Base-by-base conservation (phyloP, 345 rosid genomes). In the Dimocarpus longan region DNA sequence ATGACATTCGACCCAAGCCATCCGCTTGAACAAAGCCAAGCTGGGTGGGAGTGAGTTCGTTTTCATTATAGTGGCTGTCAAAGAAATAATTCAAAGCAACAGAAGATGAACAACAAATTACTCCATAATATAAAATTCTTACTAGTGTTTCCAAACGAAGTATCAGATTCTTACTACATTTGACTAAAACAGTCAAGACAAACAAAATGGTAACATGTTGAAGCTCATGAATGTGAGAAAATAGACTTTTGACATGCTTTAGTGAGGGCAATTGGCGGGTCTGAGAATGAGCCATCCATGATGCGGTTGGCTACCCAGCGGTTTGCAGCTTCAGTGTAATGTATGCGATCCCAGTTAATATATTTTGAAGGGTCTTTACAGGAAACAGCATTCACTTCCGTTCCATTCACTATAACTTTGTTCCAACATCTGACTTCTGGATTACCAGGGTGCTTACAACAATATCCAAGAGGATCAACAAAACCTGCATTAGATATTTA, bases 311-410 rank as follows among this genome's bases (percentile, higher is more conserved):
- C 87, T 28, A 84, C 50, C 82, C 85, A 81, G 22, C 52, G 66
- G 19, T 80, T 84, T 10, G 87, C 85, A 60, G 85, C 87, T 32
- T 86, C 79, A 32, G 87, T 76, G 42, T 82, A 73, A 73, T 86
- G 87, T 24, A 72, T 2, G 22, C 86, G 69, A 70, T 86, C 89
- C 89, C 87, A 84, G 48, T 79, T 82, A 42, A 86, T 73, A 26
- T 72, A 73, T 44, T 80, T 68, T 40, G 84, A 77, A 46, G 84
- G 84, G 7, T 84, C 66, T 28, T 76, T 63, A 68, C 85, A 80
- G 8, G 81, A 16, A 57, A 50, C 62, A 6, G 70, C 76, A 22
- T 10, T 48, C 15, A 77, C 59, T 5, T 63, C 22, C 19, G 82
- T 78, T 21, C 84, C 85, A 78, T 84, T 80, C 66, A 66, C 73